Conservation (phyloP, 768 basidiomycete species). For the Tylopilus intermedius region DNA sequence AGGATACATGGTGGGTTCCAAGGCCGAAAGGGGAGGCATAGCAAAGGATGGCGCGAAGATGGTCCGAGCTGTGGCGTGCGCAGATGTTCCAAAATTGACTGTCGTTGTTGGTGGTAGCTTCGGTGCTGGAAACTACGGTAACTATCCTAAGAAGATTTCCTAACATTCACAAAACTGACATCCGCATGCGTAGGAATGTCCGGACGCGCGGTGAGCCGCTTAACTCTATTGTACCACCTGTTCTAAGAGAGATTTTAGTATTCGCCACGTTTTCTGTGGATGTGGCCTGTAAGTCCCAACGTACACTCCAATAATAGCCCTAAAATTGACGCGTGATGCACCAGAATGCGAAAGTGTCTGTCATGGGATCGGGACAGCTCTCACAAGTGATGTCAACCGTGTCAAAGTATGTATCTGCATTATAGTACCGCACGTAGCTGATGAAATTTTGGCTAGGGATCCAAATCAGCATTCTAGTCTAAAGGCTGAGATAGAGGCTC, state of each 20-base stretch:
- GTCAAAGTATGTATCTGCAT: constrained; percentile 53
- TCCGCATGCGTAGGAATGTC: constrained; percentile 65
- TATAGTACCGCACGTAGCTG: neutral
- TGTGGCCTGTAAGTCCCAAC: constrained; percentile 79
- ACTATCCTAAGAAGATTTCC: constrained; percentile 4
- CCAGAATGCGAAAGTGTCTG: constrained; percentile 87
- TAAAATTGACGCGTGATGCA: constrained; percentile 4
- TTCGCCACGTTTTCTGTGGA: constrained; percentile 92
- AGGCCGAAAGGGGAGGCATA: constrained; percentile 90
- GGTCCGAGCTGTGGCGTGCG: constrained; percentile 92
- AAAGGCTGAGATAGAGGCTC: constrained; percentile 79
- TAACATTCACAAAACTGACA: constrained; percentile 9
- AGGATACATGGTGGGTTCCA: constrained; percentile 96
- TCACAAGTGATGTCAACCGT: constrained; percentile 91
- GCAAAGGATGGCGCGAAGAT: constrained; percentile 95
- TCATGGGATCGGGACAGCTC: constrained; percentile 93
- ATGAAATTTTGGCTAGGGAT: constrained; percentile 45
- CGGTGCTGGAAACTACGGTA: constrained; percentile 93
- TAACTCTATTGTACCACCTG: neutral
- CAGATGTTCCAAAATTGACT: constrained; percentile 91
- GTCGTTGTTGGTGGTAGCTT: constrained; percentile 92
- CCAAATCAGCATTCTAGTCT: constrained; percentile 71
- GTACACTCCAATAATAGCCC: constrained; percentile 1
- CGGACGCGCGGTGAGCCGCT: constrained; percentile 72
- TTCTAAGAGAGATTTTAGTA: constrained; percentile 46